These are phyloP conservation scores for Leucosporidium creatinivorum DNA, from an alignment of 768 basidiomycete genomes.

Conservation along the genomic window DNA sequence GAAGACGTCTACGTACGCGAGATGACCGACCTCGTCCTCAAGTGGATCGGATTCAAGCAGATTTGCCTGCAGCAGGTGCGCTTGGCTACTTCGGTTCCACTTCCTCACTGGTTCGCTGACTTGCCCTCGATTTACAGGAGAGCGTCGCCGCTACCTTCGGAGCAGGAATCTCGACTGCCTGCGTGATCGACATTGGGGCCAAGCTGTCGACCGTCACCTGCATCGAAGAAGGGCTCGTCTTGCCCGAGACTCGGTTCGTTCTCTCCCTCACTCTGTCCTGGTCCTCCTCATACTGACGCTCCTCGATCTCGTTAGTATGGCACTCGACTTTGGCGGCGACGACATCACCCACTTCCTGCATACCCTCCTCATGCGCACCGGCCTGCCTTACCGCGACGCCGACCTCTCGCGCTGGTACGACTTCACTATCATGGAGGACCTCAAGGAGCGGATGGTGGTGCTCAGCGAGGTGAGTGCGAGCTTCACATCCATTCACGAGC, in stretches of 20 bases:
- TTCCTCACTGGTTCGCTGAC: neutral
- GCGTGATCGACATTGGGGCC: constrained; percentile 92
- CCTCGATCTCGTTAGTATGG: constrained; percentile 50
- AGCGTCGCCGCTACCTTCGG: constrained; percentile 89
- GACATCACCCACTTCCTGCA: constrained; percentile 76
- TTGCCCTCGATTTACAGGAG: constrained; percentile 52
- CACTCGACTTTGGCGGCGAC: constrained; percentile 81
- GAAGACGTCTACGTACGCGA: constrained; percentile 76
- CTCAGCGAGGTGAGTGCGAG: constrained; percentile 68
- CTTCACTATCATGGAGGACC: constrained; percentile 83
- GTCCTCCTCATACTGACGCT: constrained; percentile 10
- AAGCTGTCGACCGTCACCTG: constrained; percentile 75
- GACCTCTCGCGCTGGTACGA: constrained; percentile 71
- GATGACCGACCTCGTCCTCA: constrained; percentile 62
- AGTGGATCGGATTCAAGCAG: constrained; percentile 84
- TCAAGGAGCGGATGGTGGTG: constrained; percentile 77
- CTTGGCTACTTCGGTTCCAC: neutral
- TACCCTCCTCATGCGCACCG: constrained; percentile 57
- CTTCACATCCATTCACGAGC: neutral
- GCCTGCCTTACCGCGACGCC: constrained; percentile 80
- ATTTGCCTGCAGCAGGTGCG: constrained; percentile 79
- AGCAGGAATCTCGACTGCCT: constrained; percentile 87
- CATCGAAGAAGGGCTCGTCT: constrained; percentile 85
- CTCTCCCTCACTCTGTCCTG: neutral
- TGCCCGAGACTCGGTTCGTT: constrained; percentile 75